Percentiles rank a stretch among this genome's conserved stretches.
Evolutionary conservation across 2,329 filamentous ascomycete species (phyloP).

Genomic region (Lecanicillium sp.): DNA sequence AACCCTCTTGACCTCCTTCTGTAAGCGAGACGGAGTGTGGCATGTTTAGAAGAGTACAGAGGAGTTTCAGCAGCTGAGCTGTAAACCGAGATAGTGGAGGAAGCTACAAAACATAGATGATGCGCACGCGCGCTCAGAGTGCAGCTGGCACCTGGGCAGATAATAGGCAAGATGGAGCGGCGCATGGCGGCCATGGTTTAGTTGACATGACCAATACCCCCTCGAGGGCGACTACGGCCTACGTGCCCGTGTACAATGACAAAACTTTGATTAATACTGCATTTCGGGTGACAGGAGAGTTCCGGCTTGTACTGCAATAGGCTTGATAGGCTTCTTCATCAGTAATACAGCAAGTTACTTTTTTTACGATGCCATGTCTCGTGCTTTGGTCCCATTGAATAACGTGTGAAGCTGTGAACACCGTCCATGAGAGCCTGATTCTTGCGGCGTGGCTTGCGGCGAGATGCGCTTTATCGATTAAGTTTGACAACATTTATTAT

Average conservation of each 20-base stretch:
- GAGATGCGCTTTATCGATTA: too few species aligned
- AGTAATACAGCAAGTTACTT: conserved; percentile 11
- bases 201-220: neutral
- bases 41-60: too few species aligned
- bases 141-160: conserved; percentile 4
- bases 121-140: conserved; percentile 7
- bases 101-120: conserved; percentile 8
- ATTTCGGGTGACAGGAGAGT: conserved; percentile 21
- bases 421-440: too few species aligned
- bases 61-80: conserved; percentile 3
- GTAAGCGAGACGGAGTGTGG: conserved; percentile 38
- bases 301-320: conserved; percentile 20
- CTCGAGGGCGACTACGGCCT: conserved; percentile 16
- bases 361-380: neutral
- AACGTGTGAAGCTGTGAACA: too few species aligned
- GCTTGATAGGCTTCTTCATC: conserved; percentile 14
- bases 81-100: too few species aligned
- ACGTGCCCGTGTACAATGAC: conserved; percentile 34
- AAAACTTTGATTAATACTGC: conserved; percentile 29
- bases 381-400: neutral
- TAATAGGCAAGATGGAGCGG: neutral
- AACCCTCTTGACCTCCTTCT: conserved; percentile 93
- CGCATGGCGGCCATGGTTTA: neutral
- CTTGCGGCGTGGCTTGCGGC: too few species aligned
- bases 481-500: too few species aligned